These are phyloP conservation scores for Alternaria brassicae DNA, from an alignment of 2,329 filamentous ascomycete genomes.

Conservation along the genomic window DNA sequence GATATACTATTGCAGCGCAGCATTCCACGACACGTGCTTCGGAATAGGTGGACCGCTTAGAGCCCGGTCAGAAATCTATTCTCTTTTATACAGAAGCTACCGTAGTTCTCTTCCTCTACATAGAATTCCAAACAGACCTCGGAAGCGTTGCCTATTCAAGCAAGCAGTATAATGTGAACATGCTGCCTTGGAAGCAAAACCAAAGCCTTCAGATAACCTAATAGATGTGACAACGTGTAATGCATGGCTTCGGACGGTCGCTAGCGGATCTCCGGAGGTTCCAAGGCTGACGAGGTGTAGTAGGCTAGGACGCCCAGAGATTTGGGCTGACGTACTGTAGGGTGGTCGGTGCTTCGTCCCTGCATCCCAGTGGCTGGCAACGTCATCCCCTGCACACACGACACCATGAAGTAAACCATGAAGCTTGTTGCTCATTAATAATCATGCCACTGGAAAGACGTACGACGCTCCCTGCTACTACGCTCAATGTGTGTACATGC, in stretches of 20 bases:
- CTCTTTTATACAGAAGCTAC: too few relatives aligned
- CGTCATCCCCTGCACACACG: background rate
- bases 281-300: background rate
- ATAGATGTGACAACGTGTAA: background rate
- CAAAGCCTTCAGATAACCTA: too few relatives aligned
- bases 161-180: background rate
- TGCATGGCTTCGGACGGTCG: background rate
- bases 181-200: background rate
- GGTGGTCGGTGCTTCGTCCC: slow-evolving; percentile 1
- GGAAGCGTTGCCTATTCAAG: background rate
- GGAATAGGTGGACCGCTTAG: too few relatives aligned
- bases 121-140: background rate
- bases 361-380: background rate
- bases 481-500: background rate
- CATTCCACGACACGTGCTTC: too few relatives aligned
- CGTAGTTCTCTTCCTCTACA: too few relatives aligned
- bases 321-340: slow-evolving; percentile 15
- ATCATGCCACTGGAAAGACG: background rate
- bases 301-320: background rate
- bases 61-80: too few relatives aligned
- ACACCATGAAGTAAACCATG: background rate
- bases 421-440: background rate
- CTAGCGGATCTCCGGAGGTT: background rate
- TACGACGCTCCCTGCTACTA: background rate
- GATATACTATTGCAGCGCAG: too few relatives aligned